Conservation (phyloP, 441 rosid genomes). For the Euphorbia neoarborescens region DNA sequence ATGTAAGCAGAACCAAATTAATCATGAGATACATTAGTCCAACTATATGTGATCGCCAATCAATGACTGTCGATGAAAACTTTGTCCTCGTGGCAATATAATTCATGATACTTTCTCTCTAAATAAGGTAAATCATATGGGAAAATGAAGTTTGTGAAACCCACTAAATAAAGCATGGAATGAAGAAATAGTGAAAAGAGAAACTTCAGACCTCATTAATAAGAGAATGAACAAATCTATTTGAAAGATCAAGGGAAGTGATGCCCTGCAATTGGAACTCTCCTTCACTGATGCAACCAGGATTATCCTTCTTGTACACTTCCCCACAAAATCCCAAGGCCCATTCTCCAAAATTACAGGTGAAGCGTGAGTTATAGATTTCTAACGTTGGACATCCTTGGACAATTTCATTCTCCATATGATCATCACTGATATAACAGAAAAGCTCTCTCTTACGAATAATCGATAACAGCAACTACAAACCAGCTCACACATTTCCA, state of each 20-base stretch:
- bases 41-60: conserved; percentile 6
- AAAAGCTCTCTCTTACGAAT: conserved; percentile 13
- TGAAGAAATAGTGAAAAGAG: background rate
- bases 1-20: conserved; percentile 16
- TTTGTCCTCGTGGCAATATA: background rate
- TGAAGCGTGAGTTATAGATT: conserved; percentile 70
- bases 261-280: conserved; percentile 43
- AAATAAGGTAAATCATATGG: background rate
- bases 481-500: conserved; percentile 5
- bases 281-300: conserved; percentile 29
- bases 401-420: conserved; percentile 41
- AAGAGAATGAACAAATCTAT: conserved; percentile 56
- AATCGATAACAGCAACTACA: conserved; percentile 7
- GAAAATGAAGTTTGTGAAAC: background rate
- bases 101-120: background rate
- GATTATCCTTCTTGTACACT: conserved; percentile 54
- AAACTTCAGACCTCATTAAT: conserved; percentile 46
- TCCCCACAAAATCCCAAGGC: conserved; percentile 85
- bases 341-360: conserved; percentile 63
- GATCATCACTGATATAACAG: conserved; percentile 37
- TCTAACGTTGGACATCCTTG: conserved; percentile 65
- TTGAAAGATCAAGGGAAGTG: conserved; percentile 69
- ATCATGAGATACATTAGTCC: conserved; percentile 16
- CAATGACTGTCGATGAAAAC: background rate
- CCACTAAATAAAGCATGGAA: background rate